Conservation (phyloP, 495 filamentous ascomycete species). For the Clohesyomyces aquaticus region DNA sequence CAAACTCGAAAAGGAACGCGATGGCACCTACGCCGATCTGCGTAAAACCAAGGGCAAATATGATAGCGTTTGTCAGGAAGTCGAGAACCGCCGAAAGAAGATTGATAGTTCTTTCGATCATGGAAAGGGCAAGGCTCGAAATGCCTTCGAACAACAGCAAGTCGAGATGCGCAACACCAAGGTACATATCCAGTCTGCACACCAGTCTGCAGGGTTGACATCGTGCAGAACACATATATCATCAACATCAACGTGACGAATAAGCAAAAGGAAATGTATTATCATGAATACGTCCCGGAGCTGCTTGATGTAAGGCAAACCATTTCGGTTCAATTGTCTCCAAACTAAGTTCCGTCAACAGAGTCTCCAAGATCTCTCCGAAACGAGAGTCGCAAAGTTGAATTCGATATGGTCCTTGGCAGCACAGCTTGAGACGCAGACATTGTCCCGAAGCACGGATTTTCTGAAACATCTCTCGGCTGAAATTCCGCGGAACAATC, state of each 20-base stretch:
- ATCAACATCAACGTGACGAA: conserved; percentile 95
- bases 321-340: conserved; percentile 16
- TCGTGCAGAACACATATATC: conserved; percentile 80
- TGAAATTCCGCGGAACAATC: conserved; percentile 88
- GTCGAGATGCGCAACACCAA: conserved; percentile 96
- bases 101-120: conserved; percentile 87
- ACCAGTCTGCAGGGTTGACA: conserved; percentile 29
- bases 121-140: conserved; percentile 79
- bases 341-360: conserved; percentile 39
- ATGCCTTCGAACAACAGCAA: conserved; percentile 85
- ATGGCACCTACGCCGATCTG: conserved; percentile 78
- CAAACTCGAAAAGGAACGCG: conserved; percentile 88
- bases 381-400: conserved; percentile 78
- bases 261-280: conserved; percentile 94
- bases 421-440: conserved; percentile 72
- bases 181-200: conserved; percentile 45
- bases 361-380: conserved; percentile 86
- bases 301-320: conserved; percentile 73
- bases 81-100: conserved; percentile 94
- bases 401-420: conserved; percentile 86
- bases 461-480: conserved; percentile 69
- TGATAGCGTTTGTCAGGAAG: conserved; percentile 89
- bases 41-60: conserved; percentile 93
- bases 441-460: conserved; percentile 70
- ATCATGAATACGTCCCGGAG: conserved; percentile 94